Base-by-base conservation (phyloP, 306 rosid genomes). In the Rosa chinensis region DNA sequence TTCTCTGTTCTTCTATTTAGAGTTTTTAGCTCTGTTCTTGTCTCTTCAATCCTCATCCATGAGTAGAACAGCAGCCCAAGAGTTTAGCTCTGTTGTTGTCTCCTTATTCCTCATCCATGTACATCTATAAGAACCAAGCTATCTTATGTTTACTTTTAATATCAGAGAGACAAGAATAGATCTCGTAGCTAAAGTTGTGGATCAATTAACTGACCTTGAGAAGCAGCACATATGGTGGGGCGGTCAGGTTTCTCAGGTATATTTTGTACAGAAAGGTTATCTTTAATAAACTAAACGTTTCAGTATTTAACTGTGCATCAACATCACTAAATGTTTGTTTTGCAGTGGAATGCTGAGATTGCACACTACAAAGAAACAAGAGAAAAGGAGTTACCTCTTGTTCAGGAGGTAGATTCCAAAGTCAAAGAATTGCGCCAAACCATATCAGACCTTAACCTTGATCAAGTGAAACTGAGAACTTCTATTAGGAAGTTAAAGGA, bases 351-450 rank as follows among this genome's bases (percentile, higher is more conserved):
- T 77, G 77, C 81, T 59, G 95, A 86, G 67, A 91, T 94, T 81
- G 79, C 74, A 1, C 80, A 82, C 58, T 79, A 75, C 85, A 85
- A 85, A 73, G 91, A 89, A 89, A 89, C 89, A 52, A 88, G 85
- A 83, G 97, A 89, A 82, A 87, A 68, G 81, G 97, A 94, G 79
- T 74, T 89, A 76, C 89, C 97, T 73, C 87, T 86, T 76, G 88
- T 89, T 85, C 90, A 94, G 81, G 97, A 92, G 79, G 89, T 86
- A 49, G 97, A 90, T 50, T 79, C 80, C 20, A 89, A 89, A 61
- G 97, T 95, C 55, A 91, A 86, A 77, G 97, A 95, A 79, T 50
- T 91, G 62, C 91, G 78, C 64, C 93, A 90, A 72, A 88, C 86
- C 48, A 88, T 95, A 79, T 85, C 77, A 12, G 80, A 80, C 78